Evolutionary conservation across 2,329 filamentous ascomycete species (phyloP), one percentile per base, ranked within the genome.

Genomic region (Gremmenia infestans): DNA sequence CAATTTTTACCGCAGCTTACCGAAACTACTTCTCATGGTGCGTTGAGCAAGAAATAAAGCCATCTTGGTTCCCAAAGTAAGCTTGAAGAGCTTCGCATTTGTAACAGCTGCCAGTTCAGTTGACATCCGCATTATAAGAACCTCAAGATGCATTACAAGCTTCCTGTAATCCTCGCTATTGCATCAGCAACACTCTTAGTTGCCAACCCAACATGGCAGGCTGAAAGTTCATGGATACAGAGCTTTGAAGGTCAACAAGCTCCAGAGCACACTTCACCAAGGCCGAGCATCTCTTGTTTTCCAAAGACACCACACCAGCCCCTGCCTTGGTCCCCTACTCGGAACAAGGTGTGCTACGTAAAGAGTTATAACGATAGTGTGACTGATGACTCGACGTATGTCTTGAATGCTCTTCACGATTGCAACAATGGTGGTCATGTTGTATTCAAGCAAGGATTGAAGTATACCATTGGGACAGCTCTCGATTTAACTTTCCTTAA

Each of bases 401-500:
- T 87, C 50, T 61, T 86, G 8, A 68, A 73, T 1, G 82, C 83
- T 0, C 70, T 86, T 54, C 72, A 82, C 46, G 64, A 75, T 40
- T 86, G 83, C 69, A 86, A 86, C 64, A 74, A 82, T 61, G 82
- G 82, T 15, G 83, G 83, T 2, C 78, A 78, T 60, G 81, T 85
- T 2, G 81, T 86, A 48, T 73, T 74, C 48, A 73, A 75, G 12
- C 71, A 74, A 59, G 78, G 80, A 32, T 72, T 75, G 55, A 76
- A 74, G 9, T 89, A 88, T 66, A 81, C 76, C 1, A 79, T 89
- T 58, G 83, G 78, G 14, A 87, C 81, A 0, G 82, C 85, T 0
- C 67, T 89, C 36, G 81, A 89, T 63, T 70, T 88, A 62, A 86
- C 82, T 0, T 87, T 85, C 67, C 72, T 88, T 17, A 74, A 82